Conservation (phyloP, 768 basidiomycete species). For the Boletus sensibilis region DNA sequence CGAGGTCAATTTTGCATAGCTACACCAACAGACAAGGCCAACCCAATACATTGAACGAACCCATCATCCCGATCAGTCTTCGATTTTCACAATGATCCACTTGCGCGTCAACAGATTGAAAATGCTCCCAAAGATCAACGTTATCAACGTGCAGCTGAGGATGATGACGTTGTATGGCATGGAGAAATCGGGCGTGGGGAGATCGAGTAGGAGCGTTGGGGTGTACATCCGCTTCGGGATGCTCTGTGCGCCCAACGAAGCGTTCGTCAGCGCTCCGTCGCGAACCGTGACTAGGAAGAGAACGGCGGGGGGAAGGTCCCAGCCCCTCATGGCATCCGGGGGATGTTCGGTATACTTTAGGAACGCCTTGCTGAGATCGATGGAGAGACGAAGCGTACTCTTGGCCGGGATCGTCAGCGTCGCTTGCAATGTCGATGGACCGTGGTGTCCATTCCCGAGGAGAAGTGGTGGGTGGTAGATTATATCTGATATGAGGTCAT, state of each 20-base stretch:
- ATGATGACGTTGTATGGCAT: constrained; percentile 99
- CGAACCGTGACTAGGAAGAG: constrained; percentile 40
- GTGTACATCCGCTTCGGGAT: constrained; percentile 64
- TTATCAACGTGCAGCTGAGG: constrained; percentile 87
- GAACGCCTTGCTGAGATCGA: constrained; percentile 82
- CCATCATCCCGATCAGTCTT: constrained; percentile 7
- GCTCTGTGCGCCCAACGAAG: neutral
- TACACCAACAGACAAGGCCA: neutral
- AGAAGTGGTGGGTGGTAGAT: constrained; percentile 50
- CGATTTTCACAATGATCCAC: constrained; percentile 58
- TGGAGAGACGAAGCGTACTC: constrained; percentile 58
- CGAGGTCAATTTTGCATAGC: neutral
- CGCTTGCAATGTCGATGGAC: constrained; percentile 71
- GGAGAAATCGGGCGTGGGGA: constrained; percentile 98
- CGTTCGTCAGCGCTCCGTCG: neutral
- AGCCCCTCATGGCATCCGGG: constrained; percentile 92
- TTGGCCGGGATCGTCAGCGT: constrained; percentile 67
- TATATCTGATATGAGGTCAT: constrained; percentile 61
- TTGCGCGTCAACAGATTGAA: constrained; percentile 84
- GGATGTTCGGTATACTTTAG: constrained; percentile 94
- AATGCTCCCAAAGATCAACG: constrained; percentile 89
- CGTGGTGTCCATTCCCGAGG: constrained; percentile 16
- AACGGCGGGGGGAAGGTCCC: constrained; percentile 90
- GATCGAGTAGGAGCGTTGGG: constrained; percentile 76
- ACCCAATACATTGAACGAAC: neutral